phyloP scores from a whole-genome alignment of 768 basidiomycete genomes.

The Collybia mongolica region DNA sequence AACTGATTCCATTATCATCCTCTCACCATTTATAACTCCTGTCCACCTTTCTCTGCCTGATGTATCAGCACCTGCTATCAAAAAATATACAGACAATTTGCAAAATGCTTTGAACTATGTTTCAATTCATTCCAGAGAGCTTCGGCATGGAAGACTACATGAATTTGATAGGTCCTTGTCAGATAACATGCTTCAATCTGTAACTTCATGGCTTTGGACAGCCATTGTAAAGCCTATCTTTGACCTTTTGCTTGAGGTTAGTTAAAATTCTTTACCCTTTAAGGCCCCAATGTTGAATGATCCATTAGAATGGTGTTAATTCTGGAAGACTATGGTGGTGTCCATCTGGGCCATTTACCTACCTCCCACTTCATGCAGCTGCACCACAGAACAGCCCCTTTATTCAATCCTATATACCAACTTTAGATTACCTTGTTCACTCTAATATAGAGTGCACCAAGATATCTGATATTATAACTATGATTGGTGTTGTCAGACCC shows the following conservation, averaged over 20 bases:
- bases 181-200: constrained; percentile 1
- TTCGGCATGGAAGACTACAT: background rate
- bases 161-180: background rate
- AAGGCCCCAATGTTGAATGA: too few relatives aligned
- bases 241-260: background rate
- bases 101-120: background rate
- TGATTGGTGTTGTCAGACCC: background rate
- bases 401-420: constrained; percentile 7
- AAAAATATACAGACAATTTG: constrained; percentile 1
- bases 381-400: background rate
- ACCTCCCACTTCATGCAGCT: constrained; percentile 20
- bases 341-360: constrained; percentile 17
- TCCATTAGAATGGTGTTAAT: background rate
- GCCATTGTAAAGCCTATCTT: constrained; percentile 13
- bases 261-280: too few relatives aligned
- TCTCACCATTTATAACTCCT: constrained; percentile 8
- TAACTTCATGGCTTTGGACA: constrained; percentile 20
- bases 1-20: constrained; percentile 19
- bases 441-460: constrained; percentile 17
- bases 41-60: constrained; percentile 14
- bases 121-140: background rate
- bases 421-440: background rate
- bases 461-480: constrained; percentile 14
- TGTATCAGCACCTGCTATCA: constrained; percentile 1
- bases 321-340: constrained; percentile 13